phyloP scores from a whole-genome alignment of 2,329 filamentous ascomycete species.

The Penicillium sp. region DNA sequence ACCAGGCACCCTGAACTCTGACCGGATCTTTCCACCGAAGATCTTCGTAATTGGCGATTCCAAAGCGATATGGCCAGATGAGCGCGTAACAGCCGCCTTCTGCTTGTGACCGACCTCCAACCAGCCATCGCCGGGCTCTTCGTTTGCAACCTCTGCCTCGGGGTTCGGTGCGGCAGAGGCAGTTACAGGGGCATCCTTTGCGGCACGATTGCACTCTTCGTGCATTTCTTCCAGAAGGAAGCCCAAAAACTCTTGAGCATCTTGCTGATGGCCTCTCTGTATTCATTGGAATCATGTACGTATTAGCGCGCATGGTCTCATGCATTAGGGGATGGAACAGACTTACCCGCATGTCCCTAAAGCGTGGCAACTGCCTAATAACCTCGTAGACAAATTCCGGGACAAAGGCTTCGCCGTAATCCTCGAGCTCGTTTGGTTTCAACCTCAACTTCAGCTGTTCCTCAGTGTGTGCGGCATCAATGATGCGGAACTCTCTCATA shows the following conservation, averaged over 20 bases:
- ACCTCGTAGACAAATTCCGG: constrained; percentile 94
- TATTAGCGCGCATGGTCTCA: too few species aligned
- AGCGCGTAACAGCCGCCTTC: constrained; percentile 73
- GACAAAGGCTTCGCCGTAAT: constrained; percentile 82
- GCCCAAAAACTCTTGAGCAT: constrained; percentile 92
- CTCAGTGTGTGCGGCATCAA: constrained; percentile 63
- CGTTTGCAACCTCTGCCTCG: constrained; percentile 32
- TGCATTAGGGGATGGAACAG: too few species aligned
- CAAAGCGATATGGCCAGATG: constrained; percentile 62
- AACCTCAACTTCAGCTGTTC: constrained; percentile 66
- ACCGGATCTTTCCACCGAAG: constrained; percentile 83
- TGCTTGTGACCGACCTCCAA: constrained; percentile 90
- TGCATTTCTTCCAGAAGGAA: constrained; percentile 87
- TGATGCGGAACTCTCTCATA: constrained; percentile 79
- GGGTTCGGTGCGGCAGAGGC: too few species aligned
- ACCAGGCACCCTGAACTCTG: constrained; percentile 77
- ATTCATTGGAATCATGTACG: too few species aligned
- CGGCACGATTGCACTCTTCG: constrained; percentile 76
- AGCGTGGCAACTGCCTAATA: constrained; percentile 75
- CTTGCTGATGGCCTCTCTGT: constrained; percentile 94
- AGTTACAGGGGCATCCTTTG: constrained; percentile 56
- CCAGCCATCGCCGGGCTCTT: constrained; percentile 61
- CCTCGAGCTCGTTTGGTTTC: constrained; percentile 74
- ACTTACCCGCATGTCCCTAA: constrained; percentile 86
- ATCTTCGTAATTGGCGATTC: constrained; percentile 87